Conservation (phyloP, 768 basidiomycete species). For the Tylopilus vinaceipallidus region DNA sequence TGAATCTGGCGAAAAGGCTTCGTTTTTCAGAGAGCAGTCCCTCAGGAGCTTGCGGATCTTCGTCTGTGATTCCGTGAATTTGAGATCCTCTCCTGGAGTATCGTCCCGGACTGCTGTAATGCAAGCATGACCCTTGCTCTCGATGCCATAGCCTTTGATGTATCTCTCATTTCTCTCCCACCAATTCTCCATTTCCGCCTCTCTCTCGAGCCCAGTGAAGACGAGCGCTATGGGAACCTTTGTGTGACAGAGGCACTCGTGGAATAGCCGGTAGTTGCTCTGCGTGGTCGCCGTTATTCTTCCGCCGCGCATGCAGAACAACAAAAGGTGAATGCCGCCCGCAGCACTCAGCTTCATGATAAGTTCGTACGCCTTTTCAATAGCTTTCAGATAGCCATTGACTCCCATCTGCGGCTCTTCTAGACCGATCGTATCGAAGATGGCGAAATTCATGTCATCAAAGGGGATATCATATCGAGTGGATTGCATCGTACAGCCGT, state of each 20-base stretch:
- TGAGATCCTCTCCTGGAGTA: conserved; percentile 16
- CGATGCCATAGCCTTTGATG: conserved; percentile 25
- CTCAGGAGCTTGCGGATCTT: conserved; percentile 21
- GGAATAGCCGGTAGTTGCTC: conserved; percentile 41
- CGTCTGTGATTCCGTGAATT: conserved; percentile 21
- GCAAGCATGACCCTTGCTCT: conserved; percentile 30
- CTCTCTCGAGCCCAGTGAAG: conserved; percentile 40
- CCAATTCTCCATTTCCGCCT: conserved; percentile 33
- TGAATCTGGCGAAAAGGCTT: conserved; percentile 12
- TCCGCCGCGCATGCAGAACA: conserved; percentile 41
- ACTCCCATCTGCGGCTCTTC: conserved; percentile 32
- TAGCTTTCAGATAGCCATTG: conserved; percentile 26
- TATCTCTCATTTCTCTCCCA: conserved; percentile 27
- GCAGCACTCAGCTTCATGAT: conserved; percentile 26
- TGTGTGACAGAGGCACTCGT: conserved; percentile 37
- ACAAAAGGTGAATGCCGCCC: conserved; percentile 42
- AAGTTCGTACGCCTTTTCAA: conserved; percentile 32
- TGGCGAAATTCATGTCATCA: conserved; percentile 13
- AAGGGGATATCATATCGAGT: conserved; percentile 28
- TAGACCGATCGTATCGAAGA: conserved; percentile 38
- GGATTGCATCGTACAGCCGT: conserved; percentile 36
- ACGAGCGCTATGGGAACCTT: conserved; percentile 39
- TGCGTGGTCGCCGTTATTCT: conserved; percentile 36
- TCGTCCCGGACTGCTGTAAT: conserved; percentile 28
- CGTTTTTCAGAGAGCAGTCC: conserved; percentile 12